Base-by-base conservation (phyloP, 2,329 filamentous ascomycete genomes). In the Diplodia seriata region DNA sequence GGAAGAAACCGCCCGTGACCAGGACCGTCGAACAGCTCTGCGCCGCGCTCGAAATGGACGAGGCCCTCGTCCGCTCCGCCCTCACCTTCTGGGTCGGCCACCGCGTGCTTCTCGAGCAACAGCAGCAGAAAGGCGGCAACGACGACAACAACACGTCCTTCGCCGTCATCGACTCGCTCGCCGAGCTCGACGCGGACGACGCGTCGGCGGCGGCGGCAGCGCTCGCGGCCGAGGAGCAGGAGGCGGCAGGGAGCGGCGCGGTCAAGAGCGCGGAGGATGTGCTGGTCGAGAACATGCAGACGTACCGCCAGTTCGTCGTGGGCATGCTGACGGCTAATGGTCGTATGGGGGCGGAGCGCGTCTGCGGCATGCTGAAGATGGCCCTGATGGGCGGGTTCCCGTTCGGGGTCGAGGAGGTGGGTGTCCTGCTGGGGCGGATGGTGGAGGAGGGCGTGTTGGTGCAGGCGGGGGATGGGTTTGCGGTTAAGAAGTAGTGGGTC, bases 351-450 rank as follows among this genome's bases (percentile, higher is more conserved):
- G 82, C 94, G 69, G 85, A 85, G 67, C 87, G 93, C 76, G 96
- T 99, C 71, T 86, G 89, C 9, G 97, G 94, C 90, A 97, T 98
- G 92, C 85, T 99, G 85, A 93, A 92, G 80, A 94, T 98, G 86
- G 86, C 94, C 68, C 89, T 97, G 64, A 87, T 91, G 0, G 93
- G 93, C 14, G 94, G 93, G 1, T 97, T 97, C 76, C 88, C 92
- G 0, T 97, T 93, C 85, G 92, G 90, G 70, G 92, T 92, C 74
- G 94, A 97, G 76, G 94, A 98, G 80, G 81, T 98, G 70, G 87
- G 89, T 73, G 91, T 91, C 77, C 91, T 97, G 76, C 80, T 98
- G 68, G 87, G 82, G 9, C 88, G 90, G 69, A 94, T 97, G 87
- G 89, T 78, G 62, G 72, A 59, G 20, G 70, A 72, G 40, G 77